Percentiles rank a stretch among this genome's conserved stretches.
Conservation (phyloP, 2,329 filamentous ascomycete species). For the Parastagonospora avenae region DNA sequence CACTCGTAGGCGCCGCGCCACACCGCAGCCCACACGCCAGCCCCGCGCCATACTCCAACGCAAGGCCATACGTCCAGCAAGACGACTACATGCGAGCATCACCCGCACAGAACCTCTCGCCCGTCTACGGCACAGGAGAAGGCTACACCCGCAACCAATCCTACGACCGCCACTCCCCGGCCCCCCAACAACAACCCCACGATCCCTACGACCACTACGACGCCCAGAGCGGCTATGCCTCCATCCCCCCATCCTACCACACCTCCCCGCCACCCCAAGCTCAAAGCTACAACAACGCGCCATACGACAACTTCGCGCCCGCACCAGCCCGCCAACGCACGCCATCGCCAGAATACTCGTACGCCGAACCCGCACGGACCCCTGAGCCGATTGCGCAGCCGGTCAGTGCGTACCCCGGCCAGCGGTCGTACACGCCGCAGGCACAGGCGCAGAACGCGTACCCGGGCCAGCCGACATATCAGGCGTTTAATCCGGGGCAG, state of each 20-base stretch:
- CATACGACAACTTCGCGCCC: slow-evolving; percentile 7
- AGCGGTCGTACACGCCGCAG: slow-evolving; percentile 11
- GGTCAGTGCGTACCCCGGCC: slow-evolving; percentile 15
- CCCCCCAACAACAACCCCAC: background rate
- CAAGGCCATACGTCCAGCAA: slow-evolving; percentile 27
- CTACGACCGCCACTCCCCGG: background rate
- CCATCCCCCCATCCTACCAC: background rate
- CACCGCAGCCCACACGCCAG: slow-evolving; percentile 16
- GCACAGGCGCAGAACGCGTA: slow-evolving; percentile 3
- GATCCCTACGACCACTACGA: slow-evolving; percentile 3
- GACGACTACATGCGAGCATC: slow-evolving; percentile 19
- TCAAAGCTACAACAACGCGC: slow-evolving; percentile 2
- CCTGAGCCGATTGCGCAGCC: background rate
- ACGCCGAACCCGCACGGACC: background rate
- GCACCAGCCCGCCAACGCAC: slow-evolving; percentile 5
- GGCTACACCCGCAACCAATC: slow-evolving; percentile 15
- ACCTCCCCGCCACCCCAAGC: background rate
- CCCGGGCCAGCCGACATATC: slow-evolving; percentile 17
- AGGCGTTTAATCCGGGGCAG: slow-evolving; percentile 14
- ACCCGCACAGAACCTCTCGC: slow-evolving; percentile 20
- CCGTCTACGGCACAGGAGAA: slow-evolving; percentile 15
- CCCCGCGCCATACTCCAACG: slow-evolving; percentile 25
- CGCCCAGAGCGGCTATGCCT: background rate
- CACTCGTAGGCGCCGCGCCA: slow-evolving; percentile 19
- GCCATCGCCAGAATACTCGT: background rate